A percentile compares a stretch with the other conserved stretches of the same genome.
Conservation (phyloP, 106 monocot species). For the Acorus calamus region DNA sequence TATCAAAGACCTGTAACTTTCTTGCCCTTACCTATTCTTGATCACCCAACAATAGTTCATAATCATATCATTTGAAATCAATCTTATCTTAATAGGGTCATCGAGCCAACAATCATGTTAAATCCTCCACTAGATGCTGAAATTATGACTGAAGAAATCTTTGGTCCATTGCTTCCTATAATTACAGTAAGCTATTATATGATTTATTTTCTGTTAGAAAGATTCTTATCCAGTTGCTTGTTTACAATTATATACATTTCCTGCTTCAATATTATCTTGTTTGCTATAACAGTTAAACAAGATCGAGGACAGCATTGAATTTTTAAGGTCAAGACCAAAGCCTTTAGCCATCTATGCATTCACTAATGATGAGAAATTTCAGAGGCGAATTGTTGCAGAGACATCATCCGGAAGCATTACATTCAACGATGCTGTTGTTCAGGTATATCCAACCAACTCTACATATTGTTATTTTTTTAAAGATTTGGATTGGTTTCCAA, state of each 20-base stretch:
- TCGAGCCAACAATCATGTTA: constrained; percentile 78
- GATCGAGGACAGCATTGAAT: constrained; percentile 72
- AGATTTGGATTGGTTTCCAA: too few relatives aligned
- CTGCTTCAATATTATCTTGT: neutral
- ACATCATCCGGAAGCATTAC: constrained; percentile 11
- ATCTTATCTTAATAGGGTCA: constrained; percentile 26
- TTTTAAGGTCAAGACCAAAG: constrained; percentile 38
- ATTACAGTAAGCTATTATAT: constrained; percentile 49
- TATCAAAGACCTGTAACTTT: constrained; percentile 42
- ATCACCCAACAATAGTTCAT: too few relatives aligned
- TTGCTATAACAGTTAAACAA: constrained; percentile 49
- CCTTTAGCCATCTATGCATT: constrained; percentile 3
- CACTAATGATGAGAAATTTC: constrained; percentile 3
- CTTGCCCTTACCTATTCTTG: neutral
- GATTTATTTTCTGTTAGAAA: neutral
- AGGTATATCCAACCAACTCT: constrained; percentile 24
- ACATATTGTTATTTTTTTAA: too few relatives aligned
- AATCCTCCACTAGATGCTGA: constrained; percentile 70
- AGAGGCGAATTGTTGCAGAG: neutral
- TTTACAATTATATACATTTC: too few relatives aligned
- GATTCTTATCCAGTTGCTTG: neutral
- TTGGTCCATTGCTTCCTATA: constrained; percentile 67
- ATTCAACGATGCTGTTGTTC: constrained; percentile 77
- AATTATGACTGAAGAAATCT: constrained; percentile 91
- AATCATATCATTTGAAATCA: too few relatives aligned